These are phyloP conservation scores for Ustilago sp. DNA, from an alignment of 1,284 basidiomycete genomes.

Conservation along the genomic window DNA sequence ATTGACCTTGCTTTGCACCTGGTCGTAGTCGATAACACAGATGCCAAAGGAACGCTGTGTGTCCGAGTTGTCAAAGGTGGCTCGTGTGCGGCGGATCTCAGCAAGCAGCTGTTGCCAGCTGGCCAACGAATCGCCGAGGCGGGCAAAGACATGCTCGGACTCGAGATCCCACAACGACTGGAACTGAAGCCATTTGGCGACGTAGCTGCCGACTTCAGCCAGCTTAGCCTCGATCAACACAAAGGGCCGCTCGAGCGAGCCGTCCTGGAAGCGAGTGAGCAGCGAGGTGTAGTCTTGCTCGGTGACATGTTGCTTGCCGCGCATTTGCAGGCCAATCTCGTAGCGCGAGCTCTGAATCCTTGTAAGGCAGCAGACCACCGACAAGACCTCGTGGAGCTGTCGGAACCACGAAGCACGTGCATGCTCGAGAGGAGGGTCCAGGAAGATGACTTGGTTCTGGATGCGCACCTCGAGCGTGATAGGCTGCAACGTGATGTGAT, in stretches of 20 bases:
- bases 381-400: slow-evolving; percentile 82
- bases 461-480: slow-evolving; percentile 91
- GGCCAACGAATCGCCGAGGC: slow-evolving; percentile 89
- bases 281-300: slow-evolving; percentile 78
- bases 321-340: slow-evolving; percentile 76
- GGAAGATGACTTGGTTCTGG: slow-evolving; percentile 97
- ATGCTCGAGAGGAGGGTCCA: slow-evolving; percentile 96
- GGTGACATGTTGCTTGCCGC: slow-evolving; percentile 32
- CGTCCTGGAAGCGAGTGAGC: slow-evolving; percentile 79
- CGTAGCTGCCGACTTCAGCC: slow-evolving; percentile 86
- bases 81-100: slow-evolving; percentile 94
- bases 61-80: slow-evolving; percentile 96
- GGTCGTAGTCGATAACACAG: slow-evolving; percentile 95
- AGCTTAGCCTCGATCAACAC: slow-evolving; percentile 88
- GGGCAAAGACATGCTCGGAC: slow-evolving; percentile 93
- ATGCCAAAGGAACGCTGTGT: slow-evolving; percentile 89
- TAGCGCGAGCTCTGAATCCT: slow-evolving; percentile 94
- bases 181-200: slow-evolving; percentile 97
- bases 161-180: slow-evolving; percentile 99
- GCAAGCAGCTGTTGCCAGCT: slow-evolving; percentile 93
- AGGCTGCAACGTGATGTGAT: slow-evolving; percentile 43
- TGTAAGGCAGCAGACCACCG: slow-evolving; percentile 86
- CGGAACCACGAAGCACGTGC: slow-evolving; percentile 90
- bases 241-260: slow-evolving; percentile 84
- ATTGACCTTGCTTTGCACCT: slow-evolving; percentile 95